phyloP scores from a whole-genome alignment of 2,329 filamentous ascomycete species.

The Chaetomiaceae sp. region DNA sequence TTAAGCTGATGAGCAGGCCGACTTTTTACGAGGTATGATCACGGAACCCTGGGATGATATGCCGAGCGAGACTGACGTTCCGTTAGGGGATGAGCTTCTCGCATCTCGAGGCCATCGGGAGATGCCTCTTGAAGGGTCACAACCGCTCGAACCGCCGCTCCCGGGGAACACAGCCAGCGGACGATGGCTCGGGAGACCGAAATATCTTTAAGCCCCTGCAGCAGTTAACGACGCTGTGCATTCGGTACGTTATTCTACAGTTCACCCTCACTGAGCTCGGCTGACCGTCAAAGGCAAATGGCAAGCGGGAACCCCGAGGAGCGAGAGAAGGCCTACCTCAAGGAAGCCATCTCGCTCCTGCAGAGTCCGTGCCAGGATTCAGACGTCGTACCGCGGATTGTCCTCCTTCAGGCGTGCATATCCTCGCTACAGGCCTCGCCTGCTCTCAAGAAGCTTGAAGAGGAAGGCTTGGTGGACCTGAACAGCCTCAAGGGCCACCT shows the following conservation, averaged over 20 bases:
- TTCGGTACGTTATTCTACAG: conserved; percentile 19
- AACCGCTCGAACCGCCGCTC: conserved; percentile 17
- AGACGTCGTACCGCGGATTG: conserved; percentile 13
- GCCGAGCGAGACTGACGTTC: conserved; percentile 7
- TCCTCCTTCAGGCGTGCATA: conserved; percentile 21
- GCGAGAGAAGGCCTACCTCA: conserved; percentile 35
- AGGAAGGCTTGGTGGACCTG: conserved; percentile 15
- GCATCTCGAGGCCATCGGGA: conserved; percentile 33
- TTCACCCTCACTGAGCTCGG: not conserved
- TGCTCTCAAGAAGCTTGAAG: conserved; percentile 16
- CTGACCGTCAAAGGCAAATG: conserved; percentile 38
- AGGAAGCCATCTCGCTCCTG: conserved; percentile 27
- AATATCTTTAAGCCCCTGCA: conserved; percentile 20
- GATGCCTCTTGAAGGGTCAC: conserved; percentile 14
- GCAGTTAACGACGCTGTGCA: conserved; percentile 19
- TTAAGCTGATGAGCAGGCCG: conserved; percentile 47
- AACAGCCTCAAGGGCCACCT: conserved; percentile 9
- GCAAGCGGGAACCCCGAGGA: conserved; percentile 38
- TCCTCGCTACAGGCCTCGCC: conserved; percentile 11
- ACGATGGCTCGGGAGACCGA: conserved; percentile 14
- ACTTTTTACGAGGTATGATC: conserved; percentile 44
- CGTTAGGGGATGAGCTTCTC: conserved; percentile 38
- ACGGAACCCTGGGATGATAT: too few species aligned
- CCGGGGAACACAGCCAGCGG: conserved; percentile 5
- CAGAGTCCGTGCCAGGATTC: conserved; percentile 15